Evolutionary conservation across 345 rosid genomes (phyloP), one percentile per base, ranked within the genome.

Genomic region (Hypericum androsaemum): DNA sequence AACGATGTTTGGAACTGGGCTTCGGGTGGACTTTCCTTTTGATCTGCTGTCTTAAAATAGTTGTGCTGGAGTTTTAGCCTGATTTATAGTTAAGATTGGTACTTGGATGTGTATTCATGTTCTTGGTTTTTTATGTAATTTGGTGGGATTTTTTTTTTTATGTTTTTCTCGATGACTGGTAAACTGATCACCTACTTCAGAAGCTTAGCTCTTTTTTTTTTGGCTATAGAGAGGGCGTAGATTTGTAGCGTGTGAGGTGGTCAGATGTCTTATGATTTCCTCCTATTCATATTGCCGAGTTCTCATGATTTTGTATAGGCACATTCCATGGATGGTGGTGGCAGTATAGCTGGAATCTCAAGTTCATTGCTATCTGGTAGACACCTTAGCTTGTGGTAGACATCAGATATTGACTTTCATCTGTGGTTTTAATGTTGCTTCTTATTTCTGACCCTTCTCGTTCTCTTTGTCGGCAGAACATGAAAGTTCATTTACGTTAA

Each of bases 401-500:
- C 11, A 58, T 40, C 14, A 49, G 32, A 22, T 22, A 22, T 22
- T 44, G 22, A 52, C 39, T 54, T 35, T 57, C 37, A 12, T 51
- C 4, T 22, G 32, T 22, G 32, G 56, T 57, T 46, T 44, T 9
- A 4, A 54, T 52, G 47, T 12, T 46, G 47, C 12, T 0, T 39
- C 8, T 42, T 35, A 40, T 58, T 42, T 62, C 6, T 44, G 32
- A 22, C 32, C 1, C 43, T 51, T 48, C 22, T 52, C 58, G 14
- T 60, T 56, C 63, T 40, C 32, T 22, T 4, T 66, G 56, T 65
- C 36, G 41, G 59, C 77, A 94, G 97, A 69, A 7, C 77, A 78
- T 62, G 95, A 85, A 72, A 83, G 76, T 64, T 88, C 99, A 44
- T 77, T 86, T 59, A 54, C 67, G 3, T 74, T 94, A 74, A 79